These are phyloP conservation scores for Nannochloris sp. DNA, from an alignment of 139 green algal genomes.

Conservation along the genomic window DNA sequence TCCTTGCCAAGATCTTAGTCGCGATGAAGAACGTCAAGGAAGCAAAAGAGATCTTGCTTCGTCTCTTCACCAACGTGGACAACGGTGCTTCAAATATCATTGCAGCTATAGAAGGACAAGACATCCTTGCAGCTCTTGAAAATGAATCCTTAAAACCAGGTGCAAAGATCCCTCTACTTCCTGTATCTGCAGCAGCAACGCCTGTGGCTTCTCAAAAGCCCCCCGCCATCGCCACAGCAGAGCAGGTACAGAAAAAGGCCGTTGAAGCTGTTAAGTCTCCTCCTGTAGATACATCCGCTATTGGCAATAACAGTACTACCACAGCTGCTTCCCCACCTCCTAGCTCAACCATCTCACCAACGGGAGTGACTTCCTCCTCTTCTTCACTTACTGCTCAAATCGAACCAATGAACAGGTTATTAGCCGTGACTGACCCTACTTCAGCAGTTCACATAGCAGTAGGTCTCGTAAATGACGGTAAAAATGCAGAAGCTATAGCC, in stretches of 20 bases:
- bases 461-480: slow-evolving; percentile 50
- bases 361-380: neutral
- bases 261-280: neutral
- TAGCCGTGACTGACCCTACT: slow-evolving; percentile 1
- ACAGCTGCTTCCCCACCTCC: neutral
- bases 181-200: neutral
- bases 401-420: slow-evolving; percentile 4
- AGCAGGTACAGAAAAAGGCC: neutral
- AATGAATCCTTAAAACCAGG: slow-evolving; percentile 3
- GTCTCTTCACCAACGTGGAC: neutral
- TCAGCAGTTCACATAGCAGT: slow-evolving; percentile 11
- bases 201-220: neutral
- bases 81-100: slow-evolving; percentile 3
- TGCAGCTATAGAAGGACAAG: slow-evolving; percentile 11
- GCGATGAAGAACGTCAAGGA: slow-evolving; percentile 45
- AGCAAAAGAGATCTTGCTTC: slow-evolving; percentile 6
- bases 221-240: neutral
- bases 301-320: too few species aligned
- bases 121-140: slow-evolving; percentile 7
- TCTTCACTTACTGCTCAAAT: neutral
- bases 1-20: slow-evolving; percentile 52
- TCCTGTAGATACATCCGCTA: too few species aligned
- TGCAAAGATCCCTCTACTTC: slow-evolving; percentile 6
- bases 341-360: neutral
- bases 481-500: slow-evolving; percentile 45